Evolutionary conservation across 306 rosid species (phyloP).

Genomic region (Herpetospermum pedunculosum): DNA sequence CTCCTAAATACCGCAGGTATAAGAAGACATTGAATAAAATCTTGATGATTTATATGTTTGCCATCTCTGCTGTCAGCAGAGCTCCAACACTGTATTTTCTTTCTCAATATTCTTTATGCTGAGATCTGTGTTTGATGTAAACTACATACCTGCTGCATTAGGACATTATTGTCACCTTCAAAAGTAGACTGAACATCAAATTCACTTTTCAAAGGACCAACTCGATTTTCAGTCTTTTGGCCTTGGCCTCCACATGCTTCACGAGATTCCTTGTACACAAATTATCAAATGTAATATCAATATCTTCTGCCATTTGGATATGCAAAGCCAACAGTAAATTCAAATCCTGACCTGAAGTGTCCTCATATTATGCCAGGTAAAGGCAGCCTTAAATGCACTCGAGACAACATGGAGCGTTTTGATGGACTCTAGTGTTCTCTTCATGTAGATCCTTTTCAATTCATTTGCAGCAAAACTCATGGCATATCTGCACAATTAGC

Average conservation of each 20-base stretch:
- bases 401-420: constrained; percentile 75
- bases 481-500: constrained; percentile 51
- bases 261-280: constrained; percentile 69
- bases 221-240: constrained; percentile 67
- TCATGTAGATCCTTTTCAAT: constrained; percentile 57
- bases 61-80: not conserved
- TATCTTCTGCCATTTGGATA: not conserved
- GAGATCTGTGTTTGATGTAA: not conserved
- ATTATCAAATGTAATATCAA: constrained; percentile 3
- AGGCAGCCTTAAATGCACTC: constrained; percentile 78
- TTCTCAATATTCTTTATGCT: not conserved
- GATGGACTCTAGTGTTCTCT: constrained; percentile 54
- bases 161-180: constrained; percentile 97
- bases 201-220: constrained; percentile 68
- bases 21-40: not conserved
- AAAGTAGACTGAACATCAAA: constrained; percentile 89
- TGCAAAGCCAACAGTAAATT: not conserved
- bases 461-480: constrained; percentile 73
- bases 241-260: constrained; percentile 99
- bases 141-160: constrained; percentile 82
- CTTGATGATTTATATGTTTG: not conserved
- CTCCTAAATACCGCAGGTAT: not conserved
- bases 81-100: not conserved
- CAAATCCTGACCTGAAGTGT: constrained; percentile 61
- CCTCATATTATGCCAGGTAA: constrained; percentile 84